These are phyloP conservation scores for Podaxis sp. DNA, from an alignment of 768 basidiomycete species.

Conservation along the genomic window DNA sequence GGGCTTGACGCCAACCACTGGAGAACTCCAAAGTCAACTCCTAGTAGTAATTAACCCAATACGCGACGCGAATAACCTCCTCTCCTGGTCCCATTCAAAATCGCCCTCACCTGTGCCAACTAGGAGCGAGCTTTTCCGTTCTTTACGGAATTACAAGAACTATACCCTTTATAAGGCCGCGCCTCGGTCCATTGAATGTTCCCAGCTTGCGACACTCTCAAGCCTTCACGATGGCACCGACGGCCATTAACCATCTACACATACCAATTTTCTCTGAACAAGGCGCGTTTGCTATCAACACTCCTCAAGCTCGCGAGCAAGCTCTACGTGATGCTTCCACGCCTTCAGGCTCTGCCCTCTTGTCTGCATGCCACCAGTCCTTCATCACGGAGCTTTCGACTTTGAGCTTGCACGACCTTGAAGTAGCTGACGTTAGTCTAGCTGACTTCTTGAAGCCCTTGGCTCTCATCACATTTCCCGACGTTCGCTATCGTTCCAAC, in stretches of 20 bases:
- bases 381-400: conserved; percentile 50
- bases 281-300: conserved; percentile 38
- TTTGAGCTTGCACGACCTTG: conserved; percentile 37
- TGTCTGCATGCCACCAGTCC: conserved; percentile 50
- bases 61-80: background rate
- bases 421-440: conserved; percentile 37
- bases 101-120: background rate
- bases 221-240: conserved; percentile 20
- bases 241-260: conserved; percentile 18
- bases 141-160: conserved; percentile 17
- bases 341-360: conserved; percentile 40
- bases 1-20: background rate
- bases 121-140: background rate
- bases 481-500: conserved; percentile 39
- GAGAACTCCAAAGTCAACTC: background rate
- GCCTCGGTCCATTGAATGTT: conserved; percentile 18
- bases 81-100: background rate
- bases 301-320: conserved; percentile 33
- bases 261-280: conserved; percentile 62
- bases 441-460: conserved; percentile 42
- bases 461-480: conserved; percentile 38
- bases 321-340: conserved; percentile 42
- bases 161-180: conserved; percentile 15
- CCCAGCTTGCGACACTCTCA: conserved; percentile 30
- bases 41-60: conserved; percentile 4